These are phyloP conservation scores for Truncatella angustata DNA, from an alignment of 2,329 filamentous ascomycete genomes.

Conservation along the genomic window DNA sequence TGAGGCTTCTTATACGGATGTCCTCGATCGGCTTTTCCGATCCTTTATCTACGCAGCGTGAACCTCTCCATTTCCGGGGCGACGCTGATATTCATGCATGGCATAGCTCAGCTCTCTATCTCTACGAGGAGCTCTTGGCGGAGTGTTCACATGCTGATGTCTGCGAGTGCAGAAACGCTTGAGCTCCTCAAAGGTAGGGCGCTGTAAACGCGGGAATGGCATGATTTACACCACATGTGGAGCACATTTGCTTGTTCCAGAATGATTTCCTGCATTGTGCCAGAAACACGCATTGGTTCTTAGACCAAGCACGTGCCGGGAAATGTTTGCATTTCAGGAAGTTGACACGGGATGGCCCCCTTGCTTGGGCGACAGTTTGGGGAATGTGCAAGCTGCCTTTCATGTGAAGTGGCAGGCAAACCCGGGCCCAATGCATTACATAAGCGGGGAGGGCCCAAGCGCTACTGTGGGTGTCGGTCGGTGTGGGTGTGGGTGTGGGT, in stretches of 20 bases:
- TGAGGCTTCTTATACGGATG: slow-evolving; percentile 8
- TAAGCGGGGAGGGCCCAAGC: no score
- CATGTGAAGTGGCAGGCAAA: slow-evolving; percentile 7
- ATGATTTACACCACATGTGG: background rate
- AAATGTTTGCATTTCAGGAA: background rate
- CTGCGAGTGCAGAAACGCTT: background rate
- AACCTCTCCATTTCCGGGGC: slow-evolving; percentile 2
- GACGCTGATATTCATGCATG: slow-evolving; percentile 10
- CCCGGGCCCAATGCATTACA: background rate
- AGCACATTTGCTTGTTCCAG: slow-evolving; percentile 3
- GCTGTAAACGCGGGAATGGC: slow-evolving; percentile 2
- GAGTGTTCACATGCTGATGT: slow-evolving; percentile 1
- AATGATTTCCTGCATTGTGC: background rate
- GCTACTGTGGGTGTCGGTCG: no score
- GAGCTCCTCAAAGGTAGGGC: background rate
- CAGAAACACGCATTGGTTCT: background rate
- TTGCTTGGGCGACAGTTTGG: background rate
- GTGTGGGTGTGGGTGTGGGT: no score
- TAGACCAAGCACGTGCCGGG: background rate
- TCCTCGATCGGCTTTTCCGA: slow-evolving; percentile 10
- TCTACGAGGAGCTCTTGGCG: background rate
- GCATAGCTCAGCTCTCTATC: background rate
- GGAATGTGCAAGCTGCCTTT: background rate
- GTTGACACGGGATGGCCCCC: background rate
- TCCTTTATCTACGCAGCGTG: background rate